These are phyloP conservation scores for Tetrahymena elliotti DNA, from an alignment of 73 alveolate species.

Conservation along the genomic window DNA sequence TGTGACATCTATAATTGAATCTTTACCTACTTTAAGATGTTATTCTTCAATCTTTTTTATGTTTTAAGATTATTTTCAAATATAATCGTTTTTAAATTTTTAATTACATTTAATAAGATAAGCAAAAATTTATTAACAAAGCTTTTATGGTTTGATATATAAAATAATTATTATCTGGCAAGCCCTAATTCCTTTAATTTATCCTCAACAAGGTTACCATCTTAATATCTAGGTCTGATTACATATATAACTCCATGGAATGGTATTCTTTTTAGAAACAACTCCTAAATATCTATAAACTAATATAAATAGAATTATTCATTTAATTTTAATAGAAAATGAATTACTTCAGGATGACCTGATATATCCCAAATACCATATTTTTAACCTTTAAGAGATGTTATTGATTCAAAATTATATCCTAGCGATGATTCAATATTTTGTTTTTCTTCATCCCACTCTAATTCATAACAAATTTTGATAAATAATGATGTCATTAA, in stretches of 20 bases:
- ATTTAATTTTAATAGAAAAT: not conserved
- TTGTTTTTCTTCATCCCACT: not conserved
- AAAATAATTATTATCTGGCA: not conserved
- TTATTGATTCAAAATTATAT: not conserved
- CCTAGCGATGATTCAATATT: not conserved
- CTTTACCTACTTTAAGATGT: not conserved
- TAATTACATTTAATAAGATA: not conserved
- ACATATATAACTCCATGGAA: not conserved
- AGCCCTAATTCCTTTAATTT: not conserved
- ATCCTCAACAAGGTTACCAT: not conserved
- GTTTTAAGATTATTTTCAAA: not conserved
- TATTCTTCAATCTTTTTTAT: not conserved
- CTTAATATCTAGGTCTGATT: not conserved
- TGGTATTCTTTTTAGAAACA: not conserved
- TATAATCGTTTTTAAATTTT: not conserved
- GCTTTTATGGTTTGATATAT: not conserved
- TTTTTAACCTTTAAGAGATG: not conserved
- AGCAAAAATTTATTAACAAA: not conserved
- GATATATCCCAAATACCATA: not conserved
- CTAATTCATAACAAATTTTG: not conserved
- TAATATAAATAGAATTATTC: not conserved
- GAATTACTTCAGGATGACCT: not conserved
- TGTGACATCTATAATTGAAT: not conserved
- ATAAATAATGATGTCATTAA: not conserved
- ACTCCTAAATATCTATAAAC: not conserved